These are phyloP conservation scores for Pestalotiopsis sp. DNA, from an alignment of 2,329 filamentous ascomycete genomes.

Conservation along the genomic window DNA sequence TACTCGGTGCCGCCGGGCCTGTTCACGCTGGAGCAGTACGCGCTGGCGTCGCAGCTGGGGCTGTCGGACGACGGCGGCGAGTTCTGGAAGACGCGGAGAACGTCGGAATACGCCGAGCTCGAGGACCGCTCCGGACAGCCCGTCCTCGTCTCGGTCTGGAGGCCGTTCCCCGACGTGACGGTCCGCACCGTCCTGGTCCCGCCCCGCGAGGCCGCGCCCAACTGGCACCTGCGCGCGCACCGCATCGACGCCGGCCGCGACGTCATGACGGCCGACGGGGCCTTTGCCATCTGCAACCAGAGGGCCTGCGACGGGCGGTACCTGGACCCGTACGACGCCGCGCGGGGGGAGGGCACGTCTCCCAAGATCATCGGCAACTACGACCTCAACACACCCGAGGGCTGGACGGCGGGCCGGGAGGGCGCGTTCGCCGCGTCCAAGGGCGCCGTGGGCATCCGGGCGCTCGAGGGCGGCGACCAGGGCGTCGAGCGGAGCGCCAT, in stretches of 20 bases:
- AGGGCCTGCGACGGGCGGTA: conserved; percentile 47
- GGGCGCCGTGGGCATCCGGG: conserved; percentile 60
- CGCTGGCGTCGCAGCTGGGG: conserved; percentile 73
- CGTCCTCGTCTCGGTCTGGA: conserved; percentile 69
- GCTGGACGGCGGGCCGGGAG: conserved; percentile 47
- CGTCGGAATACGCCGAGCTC: conserved; percentile 64
- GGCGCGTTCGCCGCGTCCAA: conserved; percentile 58
- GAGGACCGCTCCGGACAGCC: conserved; percentile 54
- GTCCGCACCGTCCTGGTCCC: conserved; percentile 67
- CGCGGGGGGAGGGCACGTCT: conserved; percentile 48
- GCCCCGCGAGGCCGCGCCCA: conserved; percentile 55
- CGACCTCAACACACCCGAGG: conserved; percentile 54
- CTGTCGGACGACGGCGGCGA: conserved; percentile 77
- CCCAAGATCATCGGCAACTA: conserved; percentile 62
- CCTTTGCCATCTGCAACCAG: conserved; percentile 67
- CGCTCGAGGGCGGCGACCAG: conserved; percentile 42
- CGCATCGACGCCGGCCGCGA: conserved; percentile 59
- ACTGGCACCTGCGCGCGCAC: conserved; percentile 71
- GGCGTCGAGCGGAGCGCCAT: conserved; percentile 53
- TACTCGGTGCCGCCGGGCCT: conserved; percentile 77
- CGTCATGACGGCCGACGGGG: conserved; percentile 72
- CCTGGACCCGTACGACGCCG: conserved; percentile 48
- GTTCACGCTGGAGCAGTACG: conserved; percentile 75
- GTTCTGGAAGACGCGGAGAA: conserved; percentile 74
- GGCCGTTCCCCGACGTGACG: conserved; percentile 67